Conservation (phyloP, 768 basidiomycete species). For the Daedalea quercina region DNA sequence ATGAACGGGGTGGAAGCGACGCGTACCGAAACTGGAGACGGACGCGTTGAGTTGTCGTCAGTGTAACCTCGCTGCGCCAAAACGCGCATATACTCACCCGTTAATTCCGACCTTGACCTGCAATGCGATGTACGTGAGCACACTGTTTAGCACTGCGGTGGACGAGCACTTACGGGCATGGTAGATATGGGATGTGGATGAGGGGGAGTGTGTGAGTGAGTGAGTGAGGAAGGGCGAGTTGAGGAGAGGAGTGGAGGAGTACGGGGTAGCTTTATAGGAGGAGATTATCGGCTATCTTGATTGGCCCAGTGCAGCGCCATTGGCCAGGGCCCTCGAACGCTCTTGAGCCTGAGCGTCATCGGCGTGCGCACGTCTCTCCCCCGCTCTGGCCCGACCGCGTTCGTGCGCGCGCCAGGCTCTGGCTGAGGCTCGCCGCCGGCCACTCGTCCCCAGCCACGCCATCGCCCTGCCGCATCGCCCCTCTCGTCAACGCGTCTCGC, state of each 20-base stretch:
- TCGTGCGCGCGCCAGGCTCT: background rate
- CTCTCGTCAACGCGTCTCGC: background rate
- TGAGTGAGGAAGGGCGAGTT: constrained; percentile 5
- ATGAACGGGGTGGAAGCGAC: background rate
- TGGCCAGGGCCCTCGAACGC: background rate
- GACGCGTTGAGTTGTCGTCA: constrained; percentile 5
- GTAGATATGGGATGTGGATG: constrained; percentile 3
- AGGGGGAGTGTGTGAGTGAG: background rate
- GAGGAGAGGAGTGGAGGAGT: background rate
- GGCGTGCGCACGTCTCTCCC: background rate
- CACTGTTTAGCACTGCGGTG: background rate
- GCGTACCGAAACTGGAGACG: constrained; percentile 65
- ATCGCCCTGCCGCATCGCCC: no score
- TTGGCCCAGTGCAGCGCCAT: background rate
- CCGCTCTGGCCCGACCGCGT: background rate
- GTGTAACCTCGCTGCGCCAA: background rate
- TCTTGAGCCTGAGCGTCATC: background rate
- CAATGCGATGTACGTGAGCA: background rate
- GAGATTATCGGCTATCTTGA: constrained; percentile 13
- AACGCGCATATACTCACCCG: constrained; percentile 51
- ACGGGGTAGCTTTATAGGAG: constrained; percentile 6
- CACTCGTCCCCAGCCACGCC: background rate
- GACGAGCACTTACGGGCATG: constrained; percentile 13
- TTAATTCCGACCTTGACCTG: constrained; percentile 93
- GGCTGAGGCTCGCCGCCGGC: background rate